These are phyloP conservation scores for Penicillium crustosum DNA, from an alignment of 2,329 filamentous ascomycete genomes.

Conservation along the genomic window DNA sequence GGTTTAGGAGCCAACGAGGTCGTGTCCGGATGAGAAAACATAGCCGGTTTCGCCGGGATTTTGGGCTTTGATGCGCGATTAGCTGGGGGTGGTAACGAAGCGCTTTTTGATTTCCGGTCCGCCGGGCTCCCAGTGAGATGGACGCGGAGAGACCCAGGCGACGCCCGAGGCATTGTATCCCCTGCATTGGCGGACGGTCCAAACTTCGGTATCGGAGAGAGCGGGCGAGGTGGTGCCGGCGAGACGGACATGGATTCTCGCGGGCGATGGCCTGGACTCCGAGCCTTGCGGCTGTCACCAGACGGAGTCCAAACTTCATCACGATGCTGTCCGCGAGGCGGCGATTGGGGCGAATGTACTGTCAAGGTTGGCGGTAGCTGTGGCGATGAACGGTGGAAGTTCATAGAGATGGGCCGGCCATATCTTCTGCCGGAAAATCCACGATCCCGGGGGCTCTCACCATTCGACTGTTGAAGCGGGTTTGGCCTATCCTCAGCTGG, in stretches of 20 bases:
- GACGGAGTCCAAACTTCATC: slow-evolving; percentile 49
- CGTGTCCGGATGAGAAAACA: slow-evolving; percentile 32
- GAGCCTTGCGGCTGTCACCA: slow-evolving; percentile 59
- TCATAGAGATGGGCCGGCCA: slow-evolving; percentile 52
- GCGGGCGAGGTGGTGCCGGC: slow-evolving; percentile 28
- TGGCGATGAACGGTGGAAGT: slow-evolving; percentile 40
- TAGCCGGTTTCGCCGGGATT: slow-evolving; percentile 53
- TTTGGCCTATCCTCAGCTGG: slow-evolving; percentile 24
- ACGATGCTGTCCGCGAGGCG: slow-evolving; percentile 34
- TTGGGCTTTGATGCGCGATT: slow-evolving; percentile 80
- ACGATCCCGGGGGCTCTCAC: slow-evolving; percentile 26
- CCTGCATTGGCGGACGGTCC: slow-evolving; percentile 23
- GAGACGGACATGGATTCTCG: slow-evolving; percentile 29
- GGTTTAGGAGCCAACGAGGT: slow-evolving; percentile 29
- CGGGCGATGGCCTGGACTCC: slow-evolving; percentile 27
- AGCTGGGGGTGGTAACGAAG: slow-evolving; percentile 66
- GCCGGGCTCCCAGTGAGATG: slow-evolving; percentile 23
- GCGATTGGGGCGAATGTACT: slow-evolving; percentile 47
- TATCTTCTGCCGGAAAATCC: slow-evolving; percentile 59
- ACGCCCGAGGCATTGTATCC: slow-evolving; percentile 20
- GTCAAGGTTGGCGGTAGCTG: slow-evolving; percentile 45
- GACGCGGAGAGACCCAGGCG: slow-evolving; percentile 19
- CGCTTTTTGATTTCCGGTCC: slow-evolving; percentile 37
- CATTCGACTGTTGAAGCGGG: slow-evolving; percentile 24
- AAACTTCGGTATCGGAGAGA: slow-evolving; percentile 32